Base-by-base conservation (phyloP, 768 basidiomycete genomes). In the Sarcomyxa edulis region DNA sequence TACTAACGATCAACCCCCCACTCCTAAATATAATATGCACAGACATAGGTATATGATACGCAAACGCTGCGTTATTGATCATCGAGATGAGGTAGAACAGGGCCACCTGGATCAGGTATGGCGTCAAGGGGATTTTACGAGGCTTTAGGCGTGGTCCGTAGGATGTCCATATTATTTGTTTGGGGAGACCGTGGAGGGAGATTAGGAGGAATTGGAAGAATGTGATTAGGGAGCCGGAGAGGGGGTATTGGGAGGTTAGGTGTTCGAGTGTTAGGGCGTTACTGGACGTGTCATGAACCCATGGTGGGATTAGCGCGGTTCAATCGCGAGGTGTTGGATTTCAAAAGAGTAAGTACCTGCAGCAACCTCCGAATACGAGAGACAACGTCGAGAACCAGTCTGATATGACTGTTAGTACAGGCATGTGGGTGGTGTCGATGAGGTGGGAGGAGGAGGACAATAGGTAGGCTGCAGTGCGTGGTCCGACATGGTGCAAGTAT, bases 1-100 rank as follows among this genome's bases (percentile, higher is more conserved):
- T 83, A 49, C 82, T 91, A 20, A 93, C 68, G 22, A 90, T 75
- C 39, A 95, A 65, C 0, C 92, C 93, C 0, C 87, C 92, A 48
- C 87, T 90, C 28, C 93, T 74, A 54, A 95, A 95, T 44, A 97
- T 85, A 56, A 97, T 95, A 60, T 97, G 93, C 1, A 97, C 83
- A 0, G 87, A 64, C 78, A 96, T 91, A 15, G 94, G 92, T 43
- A 96, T 83, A 27, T 72, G 60, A 55, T 84, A 92, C 5, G 73
- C 84, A 53, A 97, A 95, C 1, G 90, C 92, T n/a, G 74, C 77
- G 62, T 94, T 96, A 58, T 96, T 97, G 48, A 97, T 66, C 44
- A 86, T 54, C 5, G 88, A 92, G 36, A 91, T 69, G 4, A 71
- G 57, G 43, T 86, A 83, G 61, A 94, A 94, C 24, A 97, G 66